phyloP scores from a whole-genome alignment of 345 rosid genomes.

The Syzygium aromaticum region DNA sequence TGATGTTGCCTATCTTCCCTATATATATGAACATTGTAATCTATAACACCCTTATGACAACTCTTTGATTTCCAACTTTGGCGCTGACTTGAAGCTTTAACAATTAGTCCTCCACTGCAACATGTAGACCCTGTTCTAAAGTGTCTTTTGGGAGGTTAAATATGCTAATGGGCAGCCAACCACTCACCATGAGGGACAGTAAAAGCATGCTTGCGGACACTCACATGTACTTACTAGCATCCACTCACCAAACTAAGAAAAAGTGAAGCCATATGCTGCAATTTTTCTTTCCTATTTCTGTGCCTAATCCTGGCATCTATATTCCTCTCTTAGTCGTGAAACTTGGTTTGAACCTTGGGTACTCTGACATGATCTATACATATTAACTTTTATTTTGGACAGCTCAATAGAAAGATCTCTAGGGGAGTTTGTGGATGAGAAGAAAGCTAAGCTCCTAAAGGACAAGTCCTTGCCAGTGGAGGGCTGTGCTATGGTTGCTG shows the following conservation, averaged over 20 bases:
- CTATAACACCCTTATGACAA: background rate
- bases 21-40: background rate
- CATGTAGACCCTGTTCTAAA: background rate
- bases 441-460: conserved; percentile 67
- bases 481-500: conserved; percentile 79
- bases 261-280: background rate
- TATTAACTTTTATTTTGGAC: conserved; percentile 6
- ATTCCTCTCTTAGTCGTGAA: background rate
- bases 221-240: background rate
- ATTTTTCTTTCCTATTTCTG: background rate
- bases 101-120: background rate
- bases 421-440: conserved; percentile 83
- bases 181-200: background rate
- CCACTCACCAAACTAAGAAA: background rate
- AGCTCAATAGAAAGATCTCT: conserved; percentile 76
- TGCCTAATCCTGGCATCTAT: background rate
- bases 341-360: background rate
- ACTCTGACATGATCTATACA: background rate
- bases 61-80: background rate
- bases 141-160: background rate
- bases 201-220: background rate
- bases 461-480: conserved; percentile 71
- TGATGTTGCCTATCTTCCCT: background rate
- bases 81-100: background rate
- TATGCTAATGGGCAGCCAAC: background rate